A percentile compares a stretch with the other conserved stretches of the same genome.
Evolutionary conservation across 1,284 basidiomycete genomes (phyloP).

Genomic region (Rhodotorula sp.): DNA sequence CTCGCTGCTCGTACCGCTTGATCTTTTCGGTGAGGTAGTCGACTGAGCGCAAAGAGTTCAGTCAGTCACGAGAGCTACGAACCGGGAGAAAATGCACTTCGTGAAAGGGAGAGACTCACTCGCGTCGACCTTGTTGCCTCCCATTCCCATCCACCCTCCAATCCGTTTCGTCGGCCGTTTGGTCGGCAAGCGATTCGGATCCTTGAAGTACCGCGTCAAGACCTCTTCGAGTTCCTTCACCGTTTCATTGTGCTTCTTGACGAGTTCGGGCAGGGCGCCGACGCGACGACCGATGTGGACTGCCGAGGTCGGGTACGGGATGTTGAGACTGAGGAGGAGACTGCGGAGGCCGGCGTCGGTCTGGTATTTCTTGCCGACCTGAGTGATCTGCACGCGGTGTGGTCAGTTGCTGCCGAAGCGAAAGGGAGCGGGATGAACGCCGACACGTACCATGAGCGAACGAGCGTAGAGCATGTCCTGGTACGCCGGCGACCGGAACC

Average conservation of each 20-base stretch:
- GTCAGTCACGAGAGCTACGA: neutral
- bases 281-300: constrained; percentile 77
- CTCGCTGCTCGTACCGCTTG: constrained; percentile 61
- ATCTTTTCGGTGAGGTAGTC: constrained; percentile 69
- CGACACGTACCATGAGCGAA: constrained; percentile 58
- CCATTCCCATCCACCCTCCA: constrained; percentile 70
- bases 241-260: constrained; percentile 75
- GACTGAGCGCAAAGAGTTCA: constrained; percentile 51
- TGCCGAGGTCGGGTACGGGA: constrained; percentile 78
- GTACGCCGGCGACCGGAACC: constrained; percentile 76
- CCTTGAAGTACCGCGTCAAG: constrained; percentile 76
- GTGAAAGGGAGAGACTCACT: constrained; percentile 36
- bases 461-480: constrained; percentile 71
- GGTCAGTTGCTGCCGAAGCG: neutral
- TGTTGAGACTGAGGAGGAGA: constrained; percentile 45
- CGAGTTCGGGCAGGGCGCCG: constrained; percentile 69
- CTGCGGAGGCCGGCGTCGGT: constrained; percentile 67
- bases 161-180: constrained; percentile 71
- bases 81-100: neutral
- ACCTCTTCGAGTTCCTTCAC: constrained; percentile 79
- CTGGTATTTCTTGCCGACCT: constrained; percentile 70
- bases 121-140: constrained; percentile 63
- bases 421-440: neutral
- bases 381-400: constrained; percentile 54
- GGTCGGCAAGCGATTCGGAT: constrained; percentile 68